Evolutionary conservation across 2,329 filamentous ascomycete species (phyloP).

Genomic region (Neophaeococcomyces mojaviensis): DNA sequence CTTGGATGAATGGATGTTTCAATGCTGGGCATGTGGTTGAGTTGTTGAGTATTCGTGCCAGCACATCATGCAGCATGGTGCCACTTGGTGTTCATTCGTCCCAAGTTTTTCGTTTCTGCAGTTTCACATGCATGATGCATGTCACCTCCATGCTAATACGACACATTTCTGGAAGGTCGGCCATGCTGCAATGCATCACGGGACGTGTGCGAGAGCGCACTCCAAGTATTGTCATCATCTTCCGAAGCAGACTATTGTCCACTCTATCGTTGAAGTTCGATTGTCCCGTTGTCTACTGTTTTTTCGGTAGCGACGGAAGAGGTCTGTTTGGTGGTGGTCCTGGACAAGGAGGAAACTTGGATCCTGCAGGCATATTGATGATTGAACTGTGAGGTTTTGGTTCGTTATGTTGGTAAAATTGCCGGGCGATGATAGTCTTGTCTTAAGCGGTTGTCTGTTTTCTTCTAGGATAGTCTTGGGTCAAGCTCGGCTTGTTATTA

Average conservation of each 20-base stretch:
- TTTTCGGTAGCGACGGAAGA: slow-evolving; percentile 26
- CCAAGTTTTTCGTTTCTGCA: neutral
- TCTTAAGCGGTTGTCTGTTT: slow-evolving; percentile 1
- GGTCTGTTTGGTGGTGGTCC: slow-evolving; percentile 27
- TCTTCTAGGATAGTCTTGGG: slow-evolving; percentile 4
- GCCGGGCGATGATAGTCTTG: slow-evolving; percentile 5
- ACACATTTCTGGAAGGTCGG: slow-evolving; percentile 1
- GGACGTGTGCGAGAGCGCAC: neutral
- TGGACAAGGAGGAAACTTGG: slow-evolving; percentile 27
- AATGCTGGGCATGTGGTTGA: neutral
- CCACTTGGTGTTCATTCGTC: slow-evolving; percentile 4
- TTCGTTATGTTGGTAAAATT: slow-evolving; percentile 1
- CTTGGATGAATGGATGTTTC: neutral
- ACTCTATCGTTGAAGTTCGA: neutral
- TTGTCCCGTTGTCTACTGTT: neutral
- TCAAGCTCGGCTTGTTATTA: slow-evolving; percentile 4
- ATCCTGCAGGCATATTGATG: slow-evolving; percentile 24
- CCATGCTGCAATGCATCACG: neutral
- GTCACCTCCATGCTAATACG: neutral
- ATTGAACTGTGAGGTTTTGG: neutral
- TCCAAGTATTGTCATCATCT: neutral
- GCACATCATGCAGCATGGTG: slow-evolving; percentile 3
- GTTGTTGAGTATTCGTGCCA: slow-evolving; percentile 7
- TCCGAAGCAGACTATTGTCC: neutral
- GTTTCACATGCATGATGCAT: neutral